Evolutionary conservation across 2,329 filamentous ascomycete species (phyloP).

Genomic region (Talaromyces sp.): DNA sequence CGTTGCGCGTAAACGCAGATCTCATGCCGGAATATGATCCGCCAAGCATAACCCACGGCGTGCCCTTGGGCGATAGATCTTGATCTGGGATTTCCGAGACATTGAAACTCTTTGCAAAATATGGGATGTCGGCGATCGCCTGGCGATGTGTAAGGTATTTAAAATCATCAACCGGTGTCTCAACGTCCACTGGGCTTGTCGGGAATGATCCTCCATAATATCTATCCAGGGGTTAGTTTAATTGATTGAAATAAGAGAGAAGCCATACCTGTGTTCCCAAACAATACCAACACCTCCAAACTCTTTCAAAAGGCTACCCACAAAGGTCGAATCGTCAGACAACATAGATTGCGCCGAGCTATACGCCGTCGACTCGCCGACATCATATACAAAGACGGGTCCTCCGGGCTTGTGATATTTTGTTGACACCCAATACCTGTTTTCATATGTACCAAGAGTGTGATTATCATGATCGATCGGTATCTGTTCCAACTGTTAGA

Average conservation of each 20-base stretch:
- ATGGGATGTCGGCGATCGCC: slow-evolving; percentile 40
- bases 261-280: slow-evolving; percentile 41
- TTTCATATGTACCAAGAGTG: slow-evolving; percentile 46
- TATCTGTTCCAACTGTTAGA: slow-evolving; percentile 16
- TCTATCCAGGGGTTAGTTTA: slow-evolving; percentile 15
- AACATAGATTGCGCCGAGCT: slow-evolving; percentile 33
- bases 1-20: slow-evolving; percentile 37
- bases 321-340: slow-evolving; percentile 23
- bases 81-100: slow-evolving; percentile 22
- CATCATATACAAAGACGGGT: slow-evolving; percentile 45
- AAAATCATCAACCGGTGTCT: slow-evolving; percentile 34
- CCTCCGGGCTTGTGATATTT: slow-evolving; percentile 51
- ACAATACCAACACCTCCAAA: slow-evolving; percentile 34
- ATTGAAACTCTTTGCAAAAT: slow-evolving; percentile 38
- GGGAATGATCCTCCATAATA: slow-evolving; percentile 40
- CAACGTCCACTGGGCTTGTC: slow-evolving; percentile 25
- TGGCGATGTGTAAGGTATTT: slow-evolving; percentile 39
- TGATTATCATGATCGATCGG: slow-evolving; percentile 26
- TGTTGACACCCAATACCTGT: slow-evolving; percentile 51
- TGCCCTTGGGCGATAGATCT: slow-evolving; percentile 33
- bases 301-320: slow-evolving; percentile 26
- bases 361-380: slow-evolving; percentile 40
- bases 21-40: slow-evolving; percentile 42
- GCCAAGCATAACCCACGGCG: slow-evolving; percentile 43
- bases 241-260: background rate